These are phyloP conservation scores for Mycena sanguinolenta DNA, from an alignment of 768 basidiomycete genomes.

Conservation along the genomic window DNA sequence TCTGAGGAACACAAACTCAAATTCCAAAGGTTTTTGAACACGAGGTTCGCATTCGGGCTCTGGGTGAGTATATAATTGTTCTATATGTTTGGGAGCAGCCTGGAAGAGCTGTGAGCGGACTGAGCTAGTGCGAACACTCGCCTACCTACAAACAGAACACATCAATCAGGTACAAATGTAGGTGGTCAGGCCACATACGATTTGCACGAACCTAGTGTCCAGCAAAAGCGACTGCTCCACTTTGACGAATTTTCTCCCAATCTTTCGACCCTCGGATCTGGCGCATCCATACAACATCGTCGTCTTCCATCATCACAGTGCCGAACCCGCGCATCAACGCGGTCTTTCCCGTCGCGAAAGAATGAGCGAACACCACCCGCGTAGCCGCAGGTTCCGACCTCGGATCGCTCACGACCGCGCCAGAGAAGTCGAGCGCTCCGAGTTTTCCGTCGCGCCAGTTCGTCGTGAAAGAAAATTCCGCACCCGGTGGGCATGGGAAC, in stretches of 20 bases:
- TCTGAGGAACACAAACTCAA: conserved; percentile 20
- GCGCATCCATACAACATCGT: conserved; percentile 10
- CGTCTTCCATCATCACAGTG: conserved; percentile 16
- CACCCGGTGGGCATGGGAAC: not conserved
- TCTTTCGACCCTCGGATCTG: not conserved
- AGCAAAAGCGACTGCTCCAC: too few species aligned
- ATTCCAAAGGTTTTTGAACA: too few species aligned
- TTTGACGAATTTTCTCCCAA: too few species aligned
- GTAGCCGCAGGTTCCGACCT: not conserved
- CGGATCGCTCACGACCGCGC: not conserved
- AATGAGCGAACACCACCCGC: conserved; percentile 7
- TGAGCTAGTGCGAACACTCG: too few species aligned
- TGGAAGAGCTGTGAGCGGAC: too few species aligned
- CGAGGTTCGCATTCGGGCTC: too few species aligned
- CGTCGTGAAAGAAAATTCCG: not conserved
- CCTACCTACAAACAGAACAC: too few species aligned
- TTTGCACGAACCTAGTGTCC: too few species aligned
- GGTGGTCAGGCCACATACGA: too few species aligned
- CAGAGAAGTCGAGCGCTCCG: not conserved
- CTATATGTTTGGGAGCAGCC: too few species aligned
- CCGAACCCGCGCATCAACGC: conserved; percentile 8
- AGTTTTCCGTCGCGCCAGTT: not conserved
- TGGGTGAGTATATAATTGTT: too few species aligned
- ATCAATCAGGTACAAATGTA: too few species aligned
- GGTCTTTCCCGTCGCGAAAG: not conserved